phyloP scores from a whole-genome alignment of 345 rosid genomes.

The Linum usitatissimum region DNA sequence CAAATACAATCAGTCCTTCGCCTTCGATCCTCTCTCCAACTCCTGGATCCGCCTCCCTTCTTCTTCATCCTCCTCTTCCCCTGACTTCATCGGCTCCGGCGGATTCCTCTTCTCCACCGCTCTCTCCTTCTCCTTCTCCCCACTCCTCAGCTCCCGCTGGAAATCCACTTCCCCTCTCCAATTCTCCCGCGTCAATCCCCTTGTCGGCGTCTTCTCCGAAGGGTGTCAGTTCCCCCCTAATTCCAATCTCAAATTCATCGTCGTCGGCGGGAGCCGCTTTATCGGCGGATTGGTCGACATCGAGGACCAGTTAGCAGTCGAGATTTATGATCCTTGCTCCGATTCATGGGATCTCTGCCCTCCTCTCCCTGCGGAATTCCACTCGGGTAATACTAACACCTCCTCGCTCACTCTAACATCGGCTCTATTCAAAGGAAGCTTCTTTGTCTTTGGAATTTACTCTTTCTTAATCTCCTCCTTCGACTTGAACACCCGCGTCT shows the following conservation, averaged over 20 bases:
- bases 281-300: slow-evolving; percentile 67
- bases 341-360: slow-evolving; percentile 65
- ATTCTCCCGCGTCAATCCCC: slow-evolving; percentile 53
- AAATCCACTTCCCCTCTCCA: slow-evolving; percentile 41
- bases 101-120: slow-evolving; percentile 68
- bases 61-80: slow-evolving; percentile 23
- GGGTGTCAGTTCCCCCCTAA: slow-evolving; percentile 9
- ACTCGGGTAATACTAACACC: slow-evolving; percentile 35
- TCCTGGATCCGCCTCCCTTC: slow-evolving; percentile 64
- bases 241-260: slow-evolving; percentile 29
- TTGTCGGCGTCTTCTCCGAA: slow-evolving; percentile 34
- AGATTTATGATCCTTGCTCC: slow-evolving; percentile 44
- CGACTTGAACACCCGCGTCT: slow-evolving; percentile 38
- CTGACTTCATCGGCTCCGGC: slow-evolving; percentile 35
- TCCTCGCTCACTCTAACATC: slow-evolving; percentile 52
- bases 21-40: slow-evolving; percentile 61
- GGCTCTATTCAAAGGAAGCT: slow-evolving; percentile 35
- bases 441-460: slow-evolving; percentile 59
- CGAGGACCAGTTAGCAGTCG: slow-evolving; percentile 61
- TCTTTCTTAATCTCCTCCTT: slow-evolving; percentile 49
- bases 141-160: slow-evolving; percentile 40
- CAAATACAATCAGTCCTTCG: slow-evolving; percentile 69
- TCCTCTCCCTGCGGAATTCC: slow-evolving; percentile 65
- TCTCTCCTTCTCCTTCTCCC: slow-evolving; percentile 52
- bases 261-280: slow-evolving; percentile 65